phyloP scores from a whole-genome alignment of 1,284 basidiomycete species.

The Peniophora sp. region DNA sequence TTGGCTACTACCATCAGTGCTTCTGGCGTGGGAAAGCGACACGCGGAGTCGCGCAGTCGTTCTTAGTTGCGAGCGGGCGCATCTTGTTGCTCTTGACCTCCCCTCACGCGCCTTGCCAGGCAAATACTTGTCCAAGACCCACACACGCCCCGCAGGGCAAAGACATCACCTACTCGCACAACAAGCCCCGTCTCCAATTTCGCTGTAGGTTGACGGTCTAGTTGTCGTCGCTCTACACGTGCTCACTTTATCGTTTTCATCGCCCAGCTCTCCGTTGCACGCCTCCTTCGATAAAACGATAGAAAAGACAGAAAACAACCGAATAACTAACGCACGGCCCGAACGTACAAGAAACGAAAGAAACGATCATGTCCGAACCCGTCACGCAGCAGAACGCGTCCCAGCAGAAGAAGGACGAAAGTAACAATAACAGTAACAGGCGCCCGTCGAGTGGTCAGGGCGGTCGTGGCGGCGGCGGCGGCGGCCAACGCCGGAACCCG shows the following conservation, averaged over 20 bases:
- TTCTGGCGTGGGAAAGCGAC: not conserved
- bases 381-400: constrained; percentile 46
- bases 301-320: constrained; percentile 43
- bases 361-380: constrained; percentile 79
- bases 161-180: constrained; percentile 39
- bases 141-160: constrained; percentile 86
- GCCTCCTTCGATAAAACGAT: constrained; percentile 24
- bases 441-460: constrained; percentile 19
- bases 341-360: not conserved
- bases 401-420: constrained; percentile 45
- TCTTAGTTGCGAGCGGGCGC: too few species aligned
- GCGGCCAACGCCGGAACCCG: constrained; percentile 43
- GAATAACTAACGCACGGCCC: constrained; percentile 26
- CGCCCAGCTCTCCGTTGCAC: constrained; percentile 15
- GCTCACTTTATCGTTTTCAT: constrained; percentile 10
- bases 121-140: constrained; percentile 48
- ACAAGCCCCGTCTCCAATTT: constrained; percentile 6
- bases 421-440: constrained; percentile 39
- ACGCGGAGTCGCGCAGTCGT: not conserved
- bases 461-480: not conserved
- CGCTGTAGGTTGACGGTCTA: not conserved
- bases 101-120: constrained; percentile 49
- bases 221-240: not conserved
- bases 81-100: constrained; percentile 24
- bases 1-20: constrained; percentile 14